Percentiles rank a stretch among this genome's conserved stretches.
Evolutionary conservation across 306 rosid species (phyloP).

Genomic region (Fragaria ananassa): DNA sequence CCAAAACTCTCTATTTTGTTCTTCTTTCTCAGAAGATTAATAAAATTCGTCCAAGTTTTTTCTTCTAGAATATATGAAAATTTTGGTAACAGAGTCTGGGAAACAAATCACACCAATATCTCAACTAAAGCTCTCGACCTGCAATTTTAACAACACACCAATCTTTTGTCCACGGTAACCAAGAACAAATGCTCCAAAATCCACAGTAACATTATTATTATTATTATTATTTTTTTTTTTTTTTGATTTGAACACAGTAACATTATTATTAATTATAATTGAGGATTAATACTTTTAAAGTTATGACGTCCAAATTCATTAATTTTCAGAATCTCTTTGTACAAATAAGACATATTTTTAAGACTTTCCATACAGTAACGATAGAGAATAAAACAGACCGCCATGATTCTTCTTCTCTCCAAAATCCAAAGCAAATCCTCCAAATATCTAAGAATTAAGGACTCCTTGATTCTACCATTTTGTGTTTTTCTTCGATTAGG

Average conservation of each 20-base stretch:
- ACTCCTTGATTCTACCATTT: constrained; percentile 12
- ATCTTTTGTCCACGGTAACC: background rate
- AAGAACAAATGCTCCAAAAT: background rate
- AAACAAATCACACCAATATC: background rate
- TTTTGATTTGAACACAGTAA: no score
- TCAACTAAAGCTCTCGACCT: background rate
- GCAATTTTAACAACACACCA: background rate
- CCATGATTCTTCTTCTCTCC: background rate
- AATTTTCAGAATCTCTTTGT: background rate
- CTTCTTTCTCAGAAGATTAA: background rate
- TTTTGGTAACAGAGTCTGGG: background rate
- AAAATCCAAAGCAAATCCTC: background rate
- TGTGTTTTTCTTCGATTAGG: background rate
- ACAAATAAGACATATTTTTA: no score
- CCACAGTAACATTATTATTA: background rate
- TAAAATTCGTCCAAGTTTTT: background rate
- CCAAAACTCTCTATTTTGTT: background rate
- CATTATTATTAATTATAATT: no score
- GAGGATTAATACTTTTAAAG: background rate
- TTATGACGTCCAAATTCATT: background rate
- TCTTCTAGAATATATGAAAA: background rate
- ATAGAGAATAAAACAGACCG: background rate
- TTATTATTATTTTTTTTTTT: no score
- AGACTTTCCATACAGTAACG: background rate
- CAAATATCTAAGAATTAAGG: background rate